phyloP scores from a whole-genome alignment of 345 rosid species.

The Sonneratia caseolaris region DNA sequence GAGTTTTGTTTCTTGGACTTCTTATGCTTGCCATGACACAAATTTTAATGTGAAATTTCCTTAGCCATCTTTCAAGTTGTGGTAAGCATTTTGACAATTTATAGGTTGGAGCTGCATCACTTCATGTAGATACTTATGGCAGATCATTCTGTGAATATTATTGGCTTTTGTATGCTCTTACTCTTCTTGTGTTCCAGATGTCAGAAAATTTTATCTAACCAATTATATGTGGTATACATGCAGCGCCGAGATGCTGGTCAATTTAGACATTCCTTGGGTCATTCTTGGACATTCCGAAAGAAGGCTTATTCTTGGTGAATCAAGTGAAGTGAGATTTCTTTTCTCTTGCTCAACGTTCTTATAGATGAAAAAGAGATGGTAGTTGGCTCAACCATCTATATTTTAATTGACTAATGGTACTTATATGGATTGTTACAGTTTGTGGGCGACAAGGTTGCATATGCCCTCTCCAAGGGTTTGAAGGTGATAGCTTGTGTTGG shows the following conservation, averaged over 20 bases:
- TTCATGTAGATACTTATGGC: not conserved
- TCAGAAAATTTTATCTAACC: not conserved
- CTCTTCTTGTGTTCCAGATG: not conserved
- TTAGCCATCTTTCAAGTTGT: too few species aligned
- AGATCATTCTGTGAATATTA: not conserved
- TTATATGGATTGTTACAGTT: slow-evolving; percentile 38
- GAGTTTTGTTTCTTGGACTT: not conserved
- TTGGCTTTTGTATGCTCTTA: not conserved
- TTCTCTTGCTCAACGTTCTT: slow-evolving; percentile 1
- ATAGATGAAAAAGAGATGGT: not conserved
- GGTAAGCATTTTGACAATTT: not conserved
- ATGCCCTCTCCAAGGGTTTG: slow-evolving; percentile 85
- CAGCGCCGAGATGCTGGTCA: slow-evolving; percentile 91
- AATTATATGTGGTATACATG: not conserved
- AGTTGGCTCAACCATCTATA: not conserved
- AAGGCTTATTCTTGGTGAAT: slow-evolving; percentile 52
- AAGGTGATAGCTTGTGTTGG: slow-evolving; percentile 94
- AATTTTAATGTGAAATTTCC: not conserved
- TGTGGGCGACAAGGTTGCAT: slow-evolving; percentile 83
- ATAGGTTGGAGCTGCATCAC: not conserved
- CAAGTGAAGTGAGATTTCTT: slow-evolving; percentile 49
- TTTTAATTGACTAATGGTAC: not conserved
- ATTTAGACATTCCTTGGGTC: slow-evolving; percentile 80
- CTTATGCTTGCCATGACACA: not conserved
- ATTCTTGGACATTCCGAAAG: slow-evolving; percentile 95